Evolutionary conservation across 805 yeast genomes (phyloP).

Genomic region (Starmerella gropengiesseri): DNA sequence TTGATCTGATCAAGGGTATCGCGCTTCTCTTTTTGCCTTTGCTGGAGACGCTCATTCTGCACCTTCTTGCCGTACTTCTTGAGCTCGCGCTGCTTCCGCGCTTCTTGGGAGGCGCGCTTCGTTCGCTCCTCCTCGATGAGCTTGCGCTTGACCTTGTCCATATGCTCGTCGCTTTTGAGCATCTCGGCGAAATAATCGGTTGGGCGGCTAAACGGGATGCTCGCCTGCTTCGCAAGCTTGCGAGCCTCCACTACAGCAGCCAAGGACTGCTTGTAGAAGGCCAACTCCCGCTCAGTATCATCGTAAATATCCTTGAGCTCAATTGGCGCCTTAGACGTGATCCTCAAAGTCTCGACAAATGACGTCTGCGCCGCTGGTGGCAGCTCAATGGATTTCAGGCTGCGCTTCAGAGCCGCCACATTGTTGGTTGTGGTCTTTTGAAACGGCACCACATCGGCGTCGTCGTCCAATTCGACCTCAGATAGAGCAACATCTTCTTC

Average conservation of each 20-base stretch:
- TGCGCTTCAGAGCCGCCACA: conserved; percentile 47
- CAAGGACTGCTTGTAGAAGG: conserved; percentile 88
- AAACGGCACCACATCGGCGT: conserved; percentile 87
- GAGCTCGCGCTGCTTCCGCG: conserved; percentile 84
- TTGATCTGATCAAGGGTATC: conserved; percentile 85
- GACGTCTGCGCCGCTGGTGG: conserved; percentile 50
- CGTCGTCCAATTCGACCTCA: conserved; percentile 86
- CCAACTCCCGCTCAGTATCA: conserved; percentile 90
- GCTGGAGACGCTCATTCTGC: conserved; percentile 84
- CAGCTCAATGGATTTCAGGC: conserved; percentile 28
- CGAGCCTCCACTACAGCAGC: conserved; percentile 71
- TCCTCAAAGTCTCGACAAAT: conserved; percentile 74
- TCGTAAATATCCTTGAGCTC: conserved; percentile 77
- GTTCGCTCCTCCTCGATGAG: conserved; percentile 56
- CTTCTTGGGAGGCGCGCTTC: conserved; percentile 84
- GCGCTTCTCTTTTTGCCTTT: conserved; percentile 84
- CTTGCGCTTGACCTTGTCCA: conserved; percentile 82
- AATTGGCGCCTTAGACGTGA: conserved; percentile 49
- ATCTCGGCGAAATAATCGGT: conserved; percentile 95
- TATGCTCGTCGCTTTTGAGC: conserved; percentile 96
- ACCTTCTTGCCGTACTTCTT: conserved; percentile 98
- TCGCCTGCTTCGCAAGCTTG: conserved; percentile 47
- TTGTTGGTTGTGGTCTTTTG: conserved; percentile 84
- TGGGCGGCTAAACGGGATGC: conserved; percentile 86
- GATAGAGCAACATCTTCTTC: conserved; percentile 79